Evolutionary conservation across 192 early-diverging fungal genomes (phyloP).

Genomic region (Podila minutissima): DNA sequence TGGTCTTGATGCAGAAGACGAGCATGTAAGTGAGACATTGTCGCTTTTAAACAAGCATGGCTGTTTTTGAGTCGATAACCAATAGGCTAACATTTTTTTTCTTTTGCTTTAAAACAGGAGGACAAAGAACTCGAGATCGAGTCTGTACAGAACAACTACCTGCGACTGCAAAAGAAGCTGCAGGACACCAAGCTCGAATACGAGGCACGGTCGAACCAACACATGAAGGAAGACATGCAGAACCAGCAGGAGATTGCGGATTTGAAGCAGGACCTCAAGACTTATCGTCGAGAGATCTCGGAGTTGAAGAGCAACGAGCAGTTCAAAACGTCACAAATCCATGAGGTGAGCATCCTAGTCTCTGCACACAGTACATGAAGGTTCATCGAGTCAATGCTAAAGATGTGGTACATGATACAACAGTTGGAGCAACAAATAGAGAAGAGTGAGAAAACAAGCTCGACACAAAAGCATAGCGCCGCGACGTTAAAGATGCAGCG

Average conservation of each 20-base stretch:
- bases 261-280: constrained; percentile 27
- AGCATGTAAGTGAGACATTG: constrained; percentile 15
- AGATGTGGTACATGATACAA: background rate
- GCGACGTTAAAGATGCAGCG: constrained; percentile 26
- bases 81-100: background rate
- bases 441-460: constrained; percentile 27
- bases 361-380: background rate
- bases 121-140: constrained; percentile 21
- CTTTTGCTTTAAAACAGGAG: background rate
- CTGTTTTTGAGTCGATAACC: background rate
- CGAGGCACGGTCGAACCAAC: constrained; percentile 32
- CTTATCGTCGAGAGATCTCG: constrained; percentile 16
- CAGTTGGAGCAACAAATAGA: constrained; percentile 42
- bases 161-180: constrained; percentile 27
- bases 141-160: constrained; percentile 15
- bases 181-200: constrained; percentile 24
- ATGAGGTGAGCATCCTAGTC: constrained; percentile 5
- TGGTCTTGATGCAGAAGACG: constrained; percentile 24
- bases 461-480: constrained; percentile 27
- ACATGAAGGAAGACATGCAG: constrained; percentile 21
- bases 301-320: constrained; percentile 23
- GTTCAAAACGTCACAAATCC: constrained; percentile 28
- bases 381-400: background rate
- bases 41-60: background rate
- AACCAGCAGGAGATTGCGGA: constrained; percentile 36